Evolutionary conservation across 768 basidiomycete genomes (phyloP).

Genomic region (Trametes maxima): DNA sequence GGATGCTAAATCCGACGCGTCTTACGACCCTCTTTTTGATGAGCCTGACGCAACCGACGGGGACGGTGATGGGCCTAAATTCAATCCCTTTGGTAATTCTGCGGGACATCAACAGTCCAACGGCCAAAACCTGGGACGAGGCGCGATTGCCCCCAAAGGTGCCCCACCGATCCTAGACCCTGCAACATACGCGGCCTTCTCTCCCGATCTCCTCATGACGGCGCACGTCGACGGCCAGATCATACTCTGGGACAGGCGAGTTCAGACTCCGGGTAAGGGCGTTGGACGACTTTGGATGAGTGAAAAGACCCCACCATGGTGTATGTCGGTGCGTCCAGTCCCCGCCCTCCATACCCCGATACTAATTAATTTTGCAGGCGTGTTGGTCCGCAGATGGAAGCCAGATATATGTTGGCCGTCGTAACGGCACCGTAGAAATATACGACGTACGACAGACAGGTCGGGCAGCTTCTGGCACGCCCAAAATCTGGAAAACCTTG

Average conservation of each 20-base stretch:
- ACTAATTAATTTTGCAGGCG: slow-evolving; percentile 54
- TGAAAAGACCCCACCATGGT: slow-evolving; percentile 95
- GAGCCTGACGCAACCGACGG: slow-evolving; percentile 62
- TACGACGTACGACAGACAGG: slow-evolving; percentile 93
- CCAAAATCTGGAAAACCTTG: slow-evolving; percentile 78
- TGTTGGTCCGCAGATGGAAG: slow-evolving; percentile 91
- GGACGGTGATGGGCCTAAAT: slow-evolving; percentile 7
- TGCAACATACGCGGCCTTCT: slow-evolving; percentile 61
- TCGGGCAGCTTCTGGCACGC: slow-evolving; percentile 60
- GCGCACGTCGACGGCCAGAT: slow-evolving; percentile 92
- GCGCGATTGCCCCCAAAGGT: slow-evolving; percentile 54
- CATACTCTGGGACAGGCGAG: slow-evolving; percentile 87
- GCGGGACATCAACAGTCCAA: slow-evolving; percentile 11
- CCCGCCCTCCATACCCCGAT: background rate
- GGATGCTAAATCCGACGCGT: slow-evolving; percentile 76
- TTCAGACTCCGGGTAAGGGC: slow-evolving; percentile 61
- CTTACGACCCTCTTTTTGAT: slow-evolving; percentile 89
- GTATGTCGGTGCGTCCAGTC: slow-evolving; percentile 73
- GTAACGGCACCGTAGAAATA: slow-evolving; percentile 89
- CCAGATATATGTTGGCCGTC: slow-evolving; percentile 87
- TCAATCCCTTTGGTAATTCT: slow-evolving; percentile 5
- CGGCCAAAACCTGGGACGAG: slow-evolving; percentile 15
- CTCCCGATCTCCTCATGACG: slow-evolving; percentile 84
- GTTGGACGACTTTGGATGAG: slow-evolving; percentile 87
- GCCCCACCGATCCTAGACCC: slow-evolving; percentile 75